Evolutionary conservation across 1,284 basidiomycete species (phyloP).

Genomic region (Crucibulum cyathiforme): DNA sequence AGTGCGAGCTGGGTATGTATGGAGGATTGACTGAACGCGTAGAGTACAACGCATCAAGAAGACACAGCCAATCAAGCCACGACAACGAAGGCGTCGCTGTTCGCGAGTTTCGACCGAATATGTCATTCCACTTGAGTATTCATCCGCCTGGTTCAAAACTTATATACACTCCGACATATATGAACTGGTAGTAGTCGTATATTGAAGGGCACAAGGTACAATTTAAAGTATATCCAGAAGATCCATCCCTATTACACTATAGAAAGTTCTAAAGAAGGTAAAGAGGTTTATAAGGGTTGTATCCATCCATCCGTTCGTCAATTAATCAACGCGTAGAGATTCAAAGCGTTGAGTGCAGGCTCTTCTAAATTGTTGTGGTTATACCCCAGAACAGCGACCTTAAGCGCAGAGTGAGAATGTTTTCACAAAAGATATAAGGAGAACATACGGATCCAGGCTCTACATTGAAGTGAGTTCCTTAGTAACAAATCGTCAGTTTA

Average conservation of each 20-base stretch:
- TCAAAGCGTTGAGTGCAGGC: slow-evolving; percentile 75
- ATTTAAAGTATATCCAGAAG: neutral
- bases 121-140: neutral
- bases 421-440: neutral
- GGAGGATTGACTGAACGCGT: neutral
- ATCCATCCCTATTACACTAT: too few species aligned
- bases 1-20: neutral
- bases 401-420: slow-evolving; percentile 5
- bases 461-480: slow-evolving; percentile 81
- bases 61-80: slow-evolving; percentile 25
- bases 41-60: neutral
- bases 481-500: slow-evolving; percentile 1
- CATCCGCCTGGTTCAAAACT: neutral
- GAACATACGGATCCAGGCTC: slow-evolving; percentile 77
- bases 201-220: neutral
- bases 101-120: neutral
- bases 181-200: neutral
- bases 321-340: slow-evolving; percentile 62
- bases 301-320: slow-evolving; percentile 18
- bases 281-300: neutral
- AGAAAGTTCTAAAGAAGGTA: neutral
- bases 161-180: neutral
- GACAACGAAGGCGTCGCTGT: slow-evolving; percentile 39
- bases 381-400: slow-evolving; percentile 77
- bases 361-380: slow-evolving; percentile 81